phyloP scores from a whole-genome alignment of 495 filamentous ascomycete species.

The Tuber magnatum region DNA sequence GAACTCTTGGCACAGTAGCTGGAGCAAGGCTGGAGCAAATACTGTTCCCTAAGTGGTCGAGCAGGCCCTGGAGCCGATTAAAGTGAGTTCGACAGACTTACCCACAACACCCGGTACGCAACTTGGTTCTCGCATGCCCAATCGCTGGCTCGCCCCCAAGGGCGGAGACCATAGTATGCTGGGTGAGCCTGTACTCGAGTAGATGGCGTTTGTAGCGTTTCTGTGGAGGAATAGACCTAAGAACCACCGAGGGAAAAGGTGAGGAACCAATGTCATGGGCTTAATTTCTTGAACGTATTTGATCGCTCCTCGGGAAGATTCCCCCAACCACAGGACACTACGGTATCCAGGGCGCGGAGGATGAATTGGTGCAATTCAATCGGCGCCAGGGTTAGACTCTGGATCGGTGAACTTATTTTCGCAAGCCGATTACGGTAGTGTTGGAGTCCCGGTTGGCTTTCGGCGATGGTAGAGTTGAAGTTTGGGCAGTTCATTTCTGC shows the following conservation, averaged over 20 bases:
- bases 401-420: not conserved
- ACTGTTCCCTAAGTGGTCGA: too few species aligned
- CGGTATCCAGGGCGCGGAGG: too few species aligned
- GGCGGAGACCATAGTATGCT: conserved; percentile 24
- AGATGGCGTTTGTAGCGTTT: conserved; percentile 15
- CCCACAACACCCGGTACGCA: conserved; percentile 7
- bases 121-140: conserved; percentile 28
- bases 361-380: too few species aligned
- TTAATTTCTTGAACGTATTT: too few species aligned
- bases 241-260: too few species aligned
- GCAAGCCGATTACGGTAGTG: not conserved
- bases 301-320: not conserved
- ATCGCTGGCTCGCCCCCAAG: conserved; percentile 20
- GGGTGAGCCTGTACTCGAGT: conserved; percentile 6
- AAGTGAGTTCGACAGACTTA: too few species aligned
- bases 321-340: too few species aligned
- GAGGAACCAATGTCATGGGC: too few species aligned
- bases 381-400: not conserved
- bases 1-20: too few species aligned
- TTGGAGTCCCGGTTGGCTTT: not conserved
- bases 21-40: too few species aligned
- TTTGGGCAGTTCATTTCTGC: not conserved
- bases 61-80: too few species aligned
- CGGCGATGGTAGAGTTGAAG: not conserved
- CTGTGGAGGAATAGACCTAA: not conserved